Evolutionary conservation across 805 yeast species (phyloP).

Genomic region (Cyberlindnera euphorbiiphila): DNA sequence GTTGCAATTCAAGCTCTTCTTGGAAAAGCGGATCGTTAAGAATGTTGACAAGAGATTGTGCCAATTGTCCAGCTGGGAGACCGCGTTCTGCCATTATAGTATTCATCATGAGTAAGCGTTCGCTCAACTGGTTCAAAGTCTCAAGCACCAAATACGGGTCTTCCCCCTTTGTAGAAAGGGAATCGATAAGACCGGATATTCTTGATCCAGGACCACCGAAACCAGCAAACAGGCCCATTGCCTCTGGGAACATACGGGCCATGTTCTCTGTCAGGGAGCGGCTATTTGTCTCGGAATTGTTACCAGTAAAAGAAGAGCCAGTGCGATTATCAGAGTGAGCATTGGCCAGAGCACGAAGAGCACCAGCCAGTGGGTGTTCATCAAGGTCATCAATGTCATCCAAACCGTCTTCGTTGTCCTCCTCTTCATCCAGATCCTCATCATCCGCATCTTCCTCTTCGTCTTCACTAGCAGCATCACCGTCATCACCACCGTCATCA

Average conservation of each 20-base stretch:
- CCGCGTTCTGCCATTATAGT: constrained; percentile 56
- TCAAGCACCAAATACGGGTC: constrained; percentile 63
- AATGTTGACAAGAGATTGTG: constrained; percentile 51
- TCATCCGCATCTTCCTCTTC: constrained; percentile 25
- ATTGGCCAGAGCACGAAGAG: constrained; percentile 27
- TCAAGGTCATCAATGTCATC: constrained; percentile 20
- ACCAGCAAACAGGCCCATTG: constrained; percentile 32
- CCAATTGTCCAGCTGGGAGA: constrained; percentile 56
- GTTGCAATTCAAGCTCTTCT: constrained; percentile 73
- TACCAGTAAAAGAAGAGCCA: not conserved
- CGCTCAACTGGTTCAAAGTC: constrained; percentile 61
- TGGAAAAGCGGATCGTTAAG: constrained; percentile 53
- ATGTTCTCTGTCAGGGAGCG: constrained; percentile 25
- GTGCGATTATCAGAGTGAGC: constrained; percentile 16
- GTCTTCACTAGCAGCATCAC: constrained; percentile 26
- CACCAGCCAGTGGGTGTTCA: constrained; percentile 26
- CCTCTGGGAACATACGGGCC: constrained; percentile 37
- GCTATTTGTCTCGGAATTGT: constrained; percentile 6
- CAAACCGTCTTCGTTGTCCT: constrained; percentile 26
- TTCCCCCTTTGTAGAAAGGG: constrained; percentile 29
- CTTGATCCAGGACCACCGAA: constrained; percentile 21
- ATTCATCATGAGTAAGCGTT: constrained; percentile 64
- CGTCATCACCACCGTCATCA: constrained; percentile 23
- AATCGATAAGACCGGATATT: constrained; percentile 23
- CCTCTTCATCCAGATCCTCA: constrained; percentile 24